Conservation (phyloP, 768 basidiomycete genomes). For the Clathrus columnatus region DNA sequence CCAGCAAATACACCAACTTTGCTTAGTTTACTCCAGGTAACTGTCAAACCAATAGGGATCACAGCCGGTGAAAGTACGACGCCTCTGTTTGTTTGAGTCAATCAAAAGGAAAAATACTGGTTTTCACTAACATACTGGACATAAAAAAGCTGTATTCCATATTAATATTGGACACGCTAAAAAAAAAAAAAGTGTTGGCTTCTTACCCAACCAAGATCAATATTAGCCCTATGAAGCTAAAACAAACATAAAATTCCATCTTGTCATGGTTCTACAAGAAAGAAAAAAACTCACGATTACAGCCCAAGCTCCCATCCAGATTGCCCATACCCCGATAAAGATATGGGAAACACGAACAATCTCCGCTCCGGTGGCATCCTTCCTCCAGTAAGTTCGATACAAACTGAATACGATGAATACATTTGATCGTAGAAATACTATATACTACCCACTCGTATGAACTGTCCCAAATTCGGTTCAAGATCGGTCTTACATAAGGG, state of each 20-base stretch:
- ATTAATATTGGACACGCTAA: no score
- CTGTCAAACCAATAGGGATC: conserved; percentile 39
- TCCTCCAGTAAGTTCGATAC: conserved; percentile 31
- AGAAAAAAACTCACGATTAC: conserved; percentile 23
- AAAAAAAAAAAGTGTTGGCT: not conserved
- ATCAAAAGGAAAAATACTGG: not conserved
- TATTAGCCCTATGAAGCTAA: conserved; percentile 36
- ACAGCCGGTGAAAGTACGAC: conserved; percentile 41
- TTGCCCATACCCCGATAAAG: conserved; percentile 35
- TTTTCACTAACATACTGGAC: conserved; percentile 41
- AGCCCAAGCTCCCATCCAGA: conserved; percentile 37
- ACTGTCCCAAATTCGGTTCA: conserved; percentile 17
- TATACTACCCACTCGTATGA: conserved; percentile 35
- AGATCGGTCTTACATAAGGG: conserved; percentile 7
- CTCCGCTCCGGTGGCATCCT: conserved; percentile 28
- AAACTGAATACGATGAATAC: conserved; percentile 3
- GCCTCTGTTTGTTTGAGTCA: conserved; percentile 24
- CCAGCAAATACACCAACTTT: conserved; percentile 32
- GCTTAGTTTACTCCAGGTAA: conserved; percentile 39
- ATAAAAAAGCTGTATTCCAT: conserved; percentile 38
- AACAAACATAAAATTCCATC: not conserved
- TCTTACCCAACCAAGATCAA: conserved; percentile 40
- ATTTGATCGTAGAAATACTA: not conserved
- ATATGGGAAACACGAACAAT: conserved; percentile 33
- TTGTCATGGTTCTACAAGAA: not conserved